Percentiles rank a stretch among this genome's conserved stretches.
Conservation (phyloP, 257 asterid species). For the Apocynum venetum region DNA sequence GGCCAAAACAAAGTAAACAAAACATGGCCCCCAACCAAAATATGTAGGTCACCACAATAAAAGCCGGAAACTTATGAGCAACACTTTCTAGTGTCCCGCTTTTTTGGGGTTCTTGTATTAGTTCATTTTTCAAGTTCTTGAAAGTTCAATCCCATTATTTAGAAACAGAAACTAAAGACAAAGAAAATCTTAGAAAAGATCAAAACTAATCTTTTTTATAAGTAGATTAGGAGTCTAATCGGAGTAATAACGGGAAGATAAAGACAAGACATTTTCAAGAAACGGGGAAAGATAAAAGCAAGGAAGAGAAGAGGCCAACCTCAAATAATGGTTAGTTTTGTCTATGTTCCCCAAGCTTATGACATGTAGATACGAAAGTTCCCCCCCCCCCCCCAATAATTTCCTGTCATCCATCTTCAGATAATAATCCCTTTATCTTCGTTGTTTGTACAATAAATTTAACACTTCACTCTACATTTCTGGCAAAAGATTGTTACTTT, state of each 20-base stretch:
- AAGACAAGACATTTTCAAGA: background rate
- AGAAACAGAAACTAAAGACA: constrained; percentile 16
- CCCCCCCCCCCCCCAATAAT: background rate
- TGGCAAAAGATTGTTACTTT: background rate
- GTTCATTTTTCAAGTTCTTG: background rate
- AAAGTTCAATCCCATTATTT: background rate
- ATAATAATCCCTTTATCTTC: background rate
- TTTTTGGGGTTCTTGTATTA: background rate
- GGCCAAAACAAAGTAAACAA: background rate
- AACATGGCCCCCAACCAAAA: background rate
- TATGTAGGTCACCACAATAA: background rate
- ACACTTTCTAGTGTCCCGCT: background rate
- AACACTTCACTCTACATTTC: background rate
- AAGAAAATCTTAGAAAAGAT: constrained; percentile 7
- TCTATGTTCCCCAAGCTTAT: constrained; percentile 25
- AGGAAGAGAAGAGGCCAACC: constrained; percentile 20
- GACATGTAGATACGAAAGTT: constrained; percentile 14
- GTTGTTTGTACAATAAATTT: constrained; percentile 7
- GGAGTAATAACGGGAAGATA: constrained; percentile 7
- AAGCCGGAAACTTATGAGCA: background rate
- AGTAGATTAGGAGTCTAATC: constrained; percentile 7
- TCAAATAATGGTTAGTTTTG: constrained; percentile 16
- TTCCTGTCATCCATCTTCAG: background rate
- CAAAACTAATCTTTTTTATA: constrained; percentile 1
- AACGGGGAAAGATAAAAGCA: background rate